Percentiles rank a stretch among this genome's conserved stretches.
Evolutionary conservation across 495 filamentous ascomycete genomes (phyloP).

Genomic region (Penicillium cataractarum): DNA sequence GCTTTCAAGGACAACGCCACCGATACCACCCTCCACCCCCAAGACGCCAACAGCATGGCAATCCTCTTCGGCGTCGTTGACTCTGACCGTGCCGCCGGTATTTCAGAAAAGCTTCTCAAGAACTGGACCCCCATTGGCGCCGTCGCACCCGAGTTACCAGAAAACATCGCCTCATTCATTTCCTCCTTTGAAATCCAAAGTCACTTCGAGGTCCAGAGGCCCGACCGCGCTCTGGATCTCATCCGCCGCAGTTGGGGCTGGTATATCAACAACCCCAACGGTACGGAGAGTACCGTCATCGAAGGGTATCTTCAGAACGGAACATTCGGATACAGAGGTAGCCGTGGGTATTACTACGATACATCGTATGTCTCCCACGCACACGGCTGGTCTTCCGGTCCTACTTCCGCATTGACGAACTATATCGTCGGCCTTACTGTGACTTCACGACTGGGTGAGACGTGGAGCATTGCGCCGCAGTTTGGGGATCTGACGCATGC

Average conservation of each 20-base stretch:
- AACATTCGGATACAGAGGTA: conserved; percentile 58
- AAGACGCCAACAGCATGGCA: conserved; percentile 58
- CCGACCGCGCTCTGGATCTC: conserved; percentile 56
- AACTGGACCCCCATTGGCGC: conserved; percentile 65
- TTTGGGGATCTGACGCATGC: conserved; percentile 55
- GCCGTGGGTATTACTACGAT: conserved; percentile 41
- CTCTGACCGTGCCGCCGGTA: conserved; percentile 32
- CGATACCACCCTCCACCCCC: conserved; percentile 48
- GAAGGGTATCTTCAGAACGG: conserved; percentile 63
- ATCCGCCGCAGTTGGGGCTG: conserved; percentile 63
- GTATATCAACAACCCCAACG: conserved; percentile 62
- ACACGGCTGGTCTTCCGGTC: conserved; percentile 64
- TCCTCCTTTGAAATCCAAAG: conserved; percentile 64
- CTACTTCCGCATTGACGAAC: conserved; percentile 57
- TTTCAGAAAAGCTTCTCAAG: conserved; percentile 50
- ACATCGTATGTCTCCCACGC: conserved; percentile 53
- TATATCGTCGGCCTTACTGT: conserved; percentile 59
- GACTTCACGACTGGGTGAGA: conserved; percentile 48
- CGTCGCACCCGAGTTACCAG: conserved; percentile 58
- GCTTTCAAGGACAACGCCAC: conserved; percentile 62
- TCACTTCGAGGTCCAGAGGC: conserved; percentile 52
- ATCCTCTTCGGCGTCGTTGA: conserved; percentile 43
- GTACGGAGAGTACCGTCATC: conserved; percentile 63
- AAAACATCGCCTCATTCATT: conserved; percentile 64
- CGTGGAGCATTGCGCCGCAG: conserved; percentile 55